phyloP scores from a whole-genome alignment of 441 rosid genomes.

The Gossypium armourianum region DNA sequence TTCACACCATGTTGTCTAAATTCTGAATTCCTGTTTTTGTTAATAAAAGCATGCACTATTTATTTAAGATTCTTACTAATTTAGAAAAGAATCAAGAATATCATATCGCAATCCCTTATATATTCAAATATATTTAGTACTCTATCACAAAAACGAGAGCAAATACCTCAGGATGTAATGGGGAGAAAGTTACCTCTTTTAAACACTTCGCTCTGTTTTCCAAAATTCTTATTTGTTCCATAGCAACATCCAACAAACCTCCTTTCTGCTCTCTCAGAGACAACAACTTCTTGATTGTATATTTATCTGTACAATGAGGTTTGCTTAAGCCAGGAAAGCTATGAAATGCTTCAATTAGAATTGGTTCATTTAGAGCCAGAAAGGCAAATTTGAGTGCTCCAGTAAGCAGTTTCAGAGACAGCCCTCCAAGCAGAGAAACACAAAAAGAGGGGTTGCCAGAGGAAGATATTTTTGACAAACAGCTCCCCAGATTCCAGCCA shows the following conservation, averaged over 20 bases:
- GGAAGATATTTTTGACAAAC: constrained; percentile 39
- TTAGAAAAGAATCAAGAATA: not conserved
- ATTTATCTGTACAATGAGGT: constrained; percentile 73
- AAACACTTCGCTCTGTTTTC: constrained; percentile 52
- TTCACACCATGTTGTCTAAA: not conserved
- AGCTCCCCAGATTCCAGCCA: constrained; percentile 51
- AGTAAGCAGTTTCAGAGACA: constrained; percentile 56
- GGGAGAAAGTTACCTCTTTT: constrained; percentile 48
- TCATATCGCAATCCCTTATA: not conserved
- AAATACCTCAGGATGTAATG: not conserved
- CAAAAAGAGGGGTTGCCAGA: constrained; percentile 36
- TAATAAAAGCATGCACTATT: not conserved
- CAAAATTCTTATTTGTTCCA: constrained; percentile 37
- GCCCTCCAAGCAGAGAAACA: constrained; percentile 66
- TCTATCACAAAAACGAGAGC: not conserved
- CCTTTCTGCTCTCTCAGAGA: constrained; percentile 44
- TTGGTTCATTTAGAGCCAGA: constrained; percentile 44
- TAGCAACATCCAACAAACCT: constrained; percentile 40
- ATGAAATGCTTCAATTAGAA: constrained; percentile 43
- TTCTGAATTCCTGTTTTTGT: not conserved
- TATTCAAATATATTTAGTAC: not conserved
- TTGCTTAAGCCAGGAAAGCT: constrained; percentile 78
- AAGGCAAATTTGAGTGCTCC: constrained; percentile 65
- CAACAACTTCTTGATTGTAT: constrained; percentile 69
- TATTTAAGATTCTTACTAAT: not conserved